phyloP scores from a whole-genome alignment of 805 yeast species.

The Vanderwaltozyma verrucispora region DNA sequence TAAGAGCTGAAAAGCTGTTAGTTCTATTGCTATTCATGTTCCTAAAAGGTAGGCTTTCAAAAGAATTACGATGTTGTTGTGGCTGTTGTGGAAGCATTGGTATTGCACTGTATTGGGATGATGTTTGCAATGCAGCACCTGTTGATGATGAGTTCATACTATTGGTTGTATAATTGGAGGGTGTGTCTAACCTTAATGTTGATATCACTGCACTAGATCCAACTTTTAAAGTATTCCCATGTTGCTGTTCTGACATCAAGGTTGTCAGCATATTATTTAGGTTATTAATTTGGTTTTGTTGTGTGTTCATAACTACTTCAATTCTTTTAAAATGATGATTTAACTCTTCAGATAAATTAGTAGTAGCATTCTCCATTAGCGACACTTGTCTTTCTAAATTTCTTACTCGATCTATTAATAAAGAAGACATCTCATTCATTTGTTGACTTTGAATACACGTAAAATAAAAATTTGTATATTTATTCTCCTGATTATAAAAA shows the following conservation, averaged over 20 bases:
- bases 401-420: conserved; percentile 8
- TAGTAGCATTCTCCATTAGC: conserved; percentile 22
- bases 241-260: background rate
- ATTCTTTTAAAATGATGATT: conserved; percentile 25
- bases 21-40: too few relatives aligned
- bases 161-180: background rate
- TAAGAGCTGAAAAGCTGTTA: too few relatives aligned
- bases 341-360: conserved; percentile 20
- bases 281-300: conserved; percentile 23
- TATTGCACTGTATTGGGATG: background rate
- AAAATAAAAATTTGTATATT: too few relatives aligned
- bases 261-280: conserved; percentile 7
- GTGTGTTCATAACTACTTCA: conserved; percentile 19
- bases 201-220: background rate
- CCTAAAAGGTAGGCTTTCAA: too few relatives aligned
- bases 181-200: background rate
- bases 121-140: background rate
- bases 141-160: background rate
- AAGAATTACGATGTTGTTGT: background rate
- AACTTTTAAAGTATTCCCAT: too few relatives aligned
- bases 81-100: background rate
- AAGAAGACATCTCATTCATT: background rate
- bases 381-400: conserved; percentile 21
- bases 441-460: background rate
- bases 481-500: too few relatives aligned